Evolutionary conservation across 163 green algal genomes (phyloP), one percentile per base, ranked within the genome.

Genomic region (Volvox carteri): DNA sequence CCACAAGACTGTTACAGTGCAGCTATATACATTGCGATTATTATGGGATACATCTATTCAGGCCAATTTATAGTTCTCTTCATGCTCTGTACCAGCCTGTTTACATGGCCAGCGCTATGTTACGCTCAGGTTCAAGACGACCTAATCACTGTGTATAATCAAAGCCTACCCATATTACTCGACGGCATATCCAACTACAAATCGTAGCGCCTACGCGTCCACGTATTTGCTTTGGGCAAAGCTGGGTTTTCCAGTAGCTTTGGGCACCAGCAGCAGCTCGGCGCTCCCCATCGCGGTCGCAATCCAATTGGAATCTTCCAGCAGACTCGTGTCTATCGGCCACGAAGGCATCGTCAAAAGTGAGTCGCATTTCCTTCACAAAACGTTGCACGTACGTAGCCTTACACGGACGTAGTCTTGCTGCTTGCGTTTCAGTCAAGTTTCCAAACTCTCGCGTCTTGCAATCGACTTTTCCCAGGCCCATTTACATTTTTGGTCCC

Each of bases 181-280:
- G 42, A 78, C 56, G 70, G 11, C 4, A 42, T 78, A 52, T 37
- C 19, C 35, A 30, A 21, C 28, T 78, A 56, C 21, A 58, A 21
- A 18, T 56, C 33, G 70, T 18, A 78, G 70, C 44, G 42, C 42
- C 9, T 80, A 80, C 41, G 73, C 73, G 28, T 80, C 73, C 9
- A 50, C 42, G 9, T 80, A 80, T 44, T 14, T 80, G 25, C 25
- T 80, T 62, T 80, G 73, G 73, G 42, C 73, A 30, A 42, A 42
- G n/a, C 21, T 42, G 2, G 73, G 73, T 16, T 80, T 80, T 44
- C 73, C 73, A 25, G 25, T 80, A 28, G 73, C 44, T 7, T 28
- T 80, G 23, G 44, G 73, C 25, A n/a, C n/a, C n/a, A 33, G 14
- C 14, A 65, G 44, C 73, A 80, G 2, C 25, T 39, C 42, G 25